Evolutionary conservation across 2,329 filamentous ascomycete species (phyloP).

Genomic region (Chaetothyriales sp.): DNA sequence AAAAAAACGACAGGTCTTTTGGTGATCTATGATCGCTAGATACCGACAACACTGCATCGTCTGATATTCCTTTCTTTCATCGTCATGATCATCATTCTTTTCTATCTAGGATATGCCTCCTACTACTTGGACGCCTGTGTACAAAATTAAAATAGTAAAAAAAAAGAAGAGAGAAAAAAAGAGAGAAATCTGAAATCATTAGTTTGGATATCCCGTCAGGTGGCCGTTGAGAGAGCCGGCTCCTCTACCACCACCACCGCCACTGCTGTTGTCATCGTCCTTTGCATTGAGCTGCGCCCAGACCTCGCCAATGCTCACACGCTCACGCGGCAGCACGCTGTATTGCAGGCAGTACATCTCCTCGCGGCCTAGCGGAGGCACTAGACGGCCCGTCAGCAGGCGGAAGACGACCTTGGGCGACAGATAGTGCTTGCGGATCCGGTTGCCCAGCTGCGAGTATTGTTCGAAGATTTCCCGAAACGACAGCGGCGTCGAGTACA

Average conservation of each 20-base stretch:
- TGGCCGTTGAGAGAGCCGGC: conserved; percentile 73
- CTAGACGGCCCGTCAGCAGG: conserved; percentile 76
- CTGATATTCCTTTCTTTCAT: too few relatives aligned
- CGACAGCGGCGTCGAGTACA: conserved; percentile 69
- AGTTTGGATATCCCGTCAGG: conserved; percentile 70
- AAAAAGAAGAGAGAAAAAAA: too few relatives aligned
- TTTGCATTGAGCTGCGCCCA: conserved; percentile 57
- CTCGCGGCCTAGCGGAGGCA: conserved; percentile 85
- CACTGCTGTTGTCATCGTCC: background rate
- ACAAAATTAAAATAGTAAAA: too few relatives aligned
- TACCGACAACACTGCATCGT: too few relatives aligned
- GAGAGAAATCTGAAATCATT: too few relatives aligned
- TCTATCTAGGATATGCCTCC: too few relatives aligned
- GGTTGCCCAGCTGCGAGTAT: conserved; percentile 85
- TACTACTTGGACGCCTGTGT: too few relatives aligned
- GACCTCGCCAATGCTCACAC: conserved; percentile 69
- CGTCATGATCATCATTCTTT: too few relatives aligned
- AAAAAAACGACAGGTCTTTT: too few relatives aligned
- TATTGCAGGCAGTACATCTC: conserved; percentile 95
- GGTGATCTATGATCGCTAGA: too few relatives aligned
- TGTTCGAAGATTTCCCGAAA: conserved; percentile 94
- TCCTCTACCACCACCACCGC: conserved; percentile 35
- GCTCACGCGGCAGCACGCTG: conserved; percentile 77
- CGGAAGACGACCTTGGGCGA: conserved; percentile 77
- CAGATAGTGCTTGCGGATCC: conserved; percentile 88